phyloP scores from a whole-genome alignment of 1,139 yeast species.

The Zygosaccharomyces pseudobailii region DNA sequence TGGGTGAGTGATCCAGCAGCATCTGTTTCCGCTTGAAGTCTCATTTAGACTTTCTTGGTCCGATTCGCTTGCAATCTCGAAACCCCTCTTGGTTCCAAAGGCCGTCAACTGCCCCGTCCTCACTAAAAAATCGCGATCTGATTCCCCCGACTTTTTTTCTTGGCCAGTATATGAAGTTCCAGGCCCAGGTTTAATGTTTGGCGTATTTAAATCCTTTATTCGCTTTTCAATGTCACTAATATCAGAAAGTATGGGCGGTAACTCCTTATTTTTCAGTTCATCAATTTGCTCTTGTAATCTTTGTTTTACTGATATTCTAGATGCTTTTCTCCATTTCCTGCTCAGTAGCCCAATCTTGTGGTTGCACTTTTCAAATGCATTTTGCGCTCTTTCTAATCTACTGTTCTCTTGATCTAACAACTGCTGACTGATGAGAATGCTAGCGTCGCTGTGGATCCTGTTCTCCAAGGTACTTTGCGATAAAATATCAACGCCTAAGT shows the following conservation, averaged over 20 bases:
- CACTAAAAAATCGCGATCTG: constrained; percentile 72
- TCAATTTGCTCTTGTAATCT: constrained; percentile 52
- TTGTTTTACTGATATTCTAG: constrained; percentile 64
- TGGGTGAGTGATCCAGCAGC: constrained; percentile 8
- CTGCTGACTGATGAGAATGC: constrained; percentile 51
- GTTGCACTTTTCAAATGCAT: constrained; percentile 42
- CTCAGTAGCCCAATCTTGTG: constrained; percentile 45
- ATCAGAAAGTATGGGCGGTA: constrained; percentile 53
- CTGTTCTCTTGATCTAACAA: constrained; percentile 72
- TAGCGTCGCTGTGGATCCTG: constrained; percentile 66
- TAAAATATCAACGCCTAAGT: constrained; percentile 49
- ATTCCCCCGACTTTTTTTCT: constrained; percentile 55
- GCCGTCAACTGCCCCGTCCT: constrained; percentile 95
- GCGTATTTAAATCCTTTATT: constrained; percentile 35
- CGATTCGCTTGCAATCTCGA: constrained; percentile 35
- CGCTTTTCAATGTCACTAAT: constrained; percentile 61
- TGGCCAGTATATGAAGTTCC: constrained; percentile 18
- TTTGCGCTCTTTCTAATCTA: constrained; percentile 61
- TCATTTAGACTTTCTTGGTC: constrained; percentile 27
- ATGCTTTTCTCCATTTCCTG: constrained; percentile 48
- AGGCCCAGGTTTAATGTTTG: constrained; percentile 24
- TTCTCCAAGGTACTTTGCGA: constrained; percentile 75
- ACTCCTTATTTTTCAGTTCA: constrained; percentile 47
- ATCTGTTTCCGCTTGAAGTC: constrained; percentile 7
- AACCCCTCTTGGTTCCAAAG: constrained; percentile 67